Base-by-base conservation (phyloP, 108 stramenopile species). In the Stephanodiscus triporus region DNA sequence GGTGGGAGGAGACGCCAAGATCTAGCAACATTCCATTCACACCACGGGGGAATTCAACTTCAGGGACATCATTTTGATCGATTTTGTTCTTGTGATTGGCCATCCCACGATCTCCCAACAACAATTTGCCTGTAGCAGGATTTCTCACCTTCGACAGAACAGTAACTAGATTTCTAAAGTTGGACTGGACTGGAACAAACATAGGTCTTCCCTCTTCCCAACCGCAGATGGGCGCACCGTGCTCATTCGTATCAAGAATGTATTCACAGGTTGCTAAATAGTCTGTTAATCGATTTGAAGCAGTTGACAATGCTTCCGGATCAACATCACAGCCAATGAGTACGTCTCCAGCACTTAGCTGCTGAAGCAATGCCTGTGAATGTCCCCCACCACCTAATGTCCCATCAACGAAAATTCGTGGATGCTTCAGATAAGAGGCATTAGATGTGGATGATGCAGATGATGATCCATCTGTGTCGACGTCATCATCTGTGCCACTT, bases 21-120 rank as follows among this genome's bases (percentile, higher is more conserved):
- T 98, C 97, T 11, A 98, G 76, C 10, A 98, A 72, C 50, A 98
- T 89, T n/a, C 97, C 97, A 72, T 96, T 95, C 9, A 94, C 92
- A 27, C 87, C 85, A 36, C 17, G 30, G 4, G 83, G 83, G 42
- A 78, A 84, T 70, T 71, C 66, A 11, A 70, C 49, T 19, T 42
- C 57, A 56, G 63, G 65, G 29, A 53, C 69, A 49, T 49, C 63
- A 20, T 55, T 70, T 37, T 20, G 9, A 20, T 68, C 70, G 66
- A 23, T 37, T 17, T 32, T n/a, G 34, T 61, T 56, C 20, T 45
- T 37, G 66, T 66, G 62, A 23, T 22, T 72, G 16, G 32, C 19
- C 61, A 48, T 34, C 16, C 62, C 62, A 59, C 80, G 53, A 37
- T 75, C 62, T 34, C 80, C 80, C 43, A 81, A 72, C 16, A 81